Conservation (phyloP, 1,284 basidiomycete species). For the Omphalotus olearius region DNA sequence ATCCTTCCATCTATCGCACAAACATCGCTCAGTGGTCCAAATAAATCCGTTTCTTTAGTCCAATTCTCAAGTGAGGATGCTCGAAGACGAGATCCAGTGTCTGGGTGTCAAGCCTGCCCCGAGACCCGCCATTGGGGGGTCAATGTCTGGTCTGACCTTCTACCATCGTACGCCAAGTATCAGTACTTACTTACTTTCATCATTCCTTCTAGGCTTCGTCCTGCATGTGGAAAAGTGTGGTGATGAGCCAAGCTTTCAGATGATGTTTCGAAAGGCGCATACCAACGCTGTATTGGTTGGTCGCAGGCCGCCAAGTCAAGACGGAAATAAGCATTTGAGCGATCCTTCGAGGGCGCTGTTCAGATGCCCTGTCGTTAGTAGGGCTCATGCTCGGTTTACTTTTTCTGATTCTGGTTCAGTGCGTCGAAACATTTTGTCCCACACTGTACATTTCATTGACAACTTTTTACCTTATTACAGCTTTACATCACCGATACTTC, state of each 20-base stretch:
- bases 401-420: slow-evolving; percentile 59
- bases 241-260: slow-evolving; percentile 27
- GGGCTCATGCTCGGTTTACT: slow-evolving; percentile 60
- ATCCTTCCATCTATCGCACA: too few species aligned
- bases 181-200: neutral
- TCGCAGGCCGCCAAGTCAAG: slow-evolving; percentile 39
- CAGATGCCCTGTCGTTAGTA: slow-evolving; percentile 60
- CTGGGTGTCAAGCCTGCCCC: slow-evolving; percentile 19
- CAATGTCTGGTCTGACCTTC: slow-evolving; percentile 14
- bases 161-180: neutral
- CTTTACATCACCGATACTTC: slow-evolving; percentile 54
- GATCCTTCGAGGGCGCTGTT: slow-evolving; percentile 42
- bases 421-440: slow-evolving; percentile 22
- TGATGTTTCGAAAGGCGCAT: slow-evolving; percentile 40
- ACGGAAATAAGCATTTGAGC: slow-evolving; percentile 24
- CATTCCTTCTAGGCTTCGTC: slow-evolving; percentile 33
- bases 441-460: neutral
- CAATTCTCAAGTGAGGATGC: neutral
- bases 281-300: slow-evolving; percentile 51
- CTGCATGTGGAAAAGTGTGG: slow-evolving; percentile 43
- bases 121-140: slow-evolving; percentile 1
- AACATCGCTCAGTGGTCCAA: too few species aligned
- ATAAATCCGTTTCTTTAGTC: too few species aligned
- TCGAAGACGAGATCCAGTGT: slow-evolving; percentile 28
- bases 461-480: slow-evolving; percentile 23